A percentile compares a stretch with the other conserved stretches of the same genome.
phyloP scores from a whole-genome alignment of 2,329 filamentous ascomycete genomes.

The Penicillium sp. region DNA sequence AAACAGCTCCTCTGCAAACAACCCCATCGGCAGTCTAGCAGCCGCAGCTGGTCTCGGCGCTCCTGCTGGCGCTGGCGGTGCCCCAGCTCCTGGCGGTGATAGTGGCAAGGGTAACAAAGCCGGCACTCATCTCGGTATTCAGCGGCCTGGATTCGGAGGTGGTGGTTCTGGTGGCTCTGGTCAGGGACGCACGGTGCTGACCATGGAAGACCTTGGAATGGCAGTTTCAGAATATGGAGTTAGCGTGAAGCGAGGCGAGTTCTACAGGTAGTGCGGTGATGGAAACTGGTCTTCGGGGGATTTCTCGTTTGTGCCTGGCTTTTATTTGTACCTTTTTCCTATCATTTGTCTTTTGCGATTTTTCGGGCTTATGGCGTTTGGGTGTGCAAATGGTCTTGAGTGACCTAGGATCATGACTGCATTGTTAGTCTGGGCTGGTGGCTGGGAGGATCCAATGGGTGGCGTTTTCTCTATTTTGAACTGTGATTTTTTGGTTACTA shows the following conservation, averaged over 20 bases:
- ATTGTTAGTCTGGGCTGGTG: slow-evolving; percentile 9
- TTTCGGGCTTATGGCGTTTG: not conserved
- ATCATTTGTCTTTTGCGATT: not conserved
- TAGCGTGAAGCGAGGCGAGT: slow-evolving; percentile 95
- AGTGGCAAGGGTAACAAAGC: slow-evolving; percentile 46
- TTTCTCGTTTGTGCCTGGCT: not conserved
- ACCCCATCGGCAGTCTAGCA: slow-evolving; percentile 84
- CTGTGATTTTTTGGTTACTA: not conserved
- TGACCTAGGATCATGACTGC: slow-evolving; percentile 12
- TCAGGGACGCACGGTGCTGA: slow-evolving; percentile 89
- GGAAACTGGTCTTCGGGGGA: not conserved
- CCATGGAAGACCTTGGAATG: slow-evolving; percentile 99
- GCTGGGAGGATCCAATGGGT: slow-evolving; percentile 10
- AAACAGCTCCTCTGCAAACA: slow-evolving; percentile 80
- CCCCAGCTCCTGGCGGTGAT: slow-evolving; percentile 46
- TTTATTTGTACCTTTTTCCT: not conserved
- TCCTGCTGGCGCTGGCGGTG: slow-evolving; percentile 57
- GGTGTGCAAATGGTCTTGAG: not conserved
- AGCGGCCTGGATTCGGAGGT: slow-evolving; percentile 78
- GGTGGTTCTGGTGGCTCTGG: slow-evolving; percentile 79
- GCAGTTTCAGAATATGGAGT: slow-evolving; percentile 97
- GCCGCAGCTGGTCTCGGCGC: slow-evolving; percentile 59
- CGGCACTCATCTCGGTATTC: slow-evolving; percentile 65
- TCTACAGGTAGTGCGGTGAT: slow-evolving; percentile 67
- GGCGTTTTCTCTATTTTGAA: slow-evolving; percentile 15